phyloP scores from a whole-genome alignment of 768 basidiomycete genomes.

The Lentinula lateritia region DNA sequence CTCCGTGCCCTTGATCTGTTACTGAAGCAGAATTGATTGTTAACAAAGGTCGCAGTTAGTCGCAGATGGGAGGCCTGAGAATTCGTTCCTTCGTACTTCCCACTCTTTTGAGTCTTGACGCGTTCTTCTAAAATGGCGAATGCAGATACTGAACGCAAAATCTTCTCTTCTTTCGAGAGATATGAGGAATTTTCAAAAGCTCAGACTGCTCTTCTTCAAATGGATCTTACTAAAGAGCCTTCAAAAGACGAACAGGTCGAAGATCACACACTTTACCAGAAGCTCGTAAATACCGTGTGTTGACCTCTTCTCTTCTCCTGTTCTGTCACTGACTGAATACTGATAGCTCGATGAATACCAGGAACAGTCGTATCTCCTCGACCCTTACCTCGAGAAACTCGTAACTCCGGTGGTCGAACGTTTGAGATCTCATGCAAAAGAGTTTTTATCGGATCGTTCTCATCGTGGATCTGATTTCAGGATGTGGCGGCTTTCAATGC shows the following conservation, averaged over 20 bases:
- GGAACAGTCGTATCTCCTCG: slow-evolving; percentile 88
- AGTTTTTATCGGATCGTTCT: slow-evolving; percentile 24
- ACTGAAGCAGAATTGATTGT: background rate
- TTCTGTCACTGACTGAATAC: background rate
- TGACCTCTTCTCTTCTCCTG: background rate
- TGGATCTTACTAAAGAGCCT: slow-evolving; percentile 39
- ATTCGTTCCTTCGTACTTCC: background rate
- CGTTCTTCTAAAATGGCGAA: slow-evolving; percentile 21
- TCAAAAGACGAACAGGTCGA: slow-evolving; percentile 38
- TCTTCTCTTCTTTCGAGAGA: slow-evolving; percentile 56
- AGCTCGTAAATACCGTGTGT: slow-evolving; percentile 49
- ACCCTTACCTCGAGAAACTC: slow-evolving; percentile 80
- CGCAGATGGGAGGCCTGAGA: background rate
- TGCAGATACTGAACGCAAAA: slow-evolving; percentile 35
- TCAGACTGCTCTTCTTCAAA: slow-evolving; percentile 45
- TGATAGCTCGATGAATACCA: slow-evolving; percentile 82
- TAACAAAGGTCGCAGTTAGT: background rate
- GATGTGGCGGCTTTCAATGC: slow-evolving; percentile 45
- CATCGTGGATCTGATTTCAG: slow-evolving; percentile 28
- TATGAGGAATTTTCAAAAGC: slow-evolving; percentile 51
- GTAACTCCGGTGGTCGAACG: slow-evolving; percentile 67
- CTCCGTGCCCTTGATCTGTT: background rate
- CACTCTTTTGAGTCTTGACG: no score
- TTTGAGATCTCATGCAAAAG: slow-evolving; percentile 51
- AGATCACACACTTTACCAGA: slow-evolving; percentile 32